Percentiles rank a stretch among this genome's conserved stretches.
phyloP scores from a whole-genome alignment of 108 stramenopile genomes.

The Seminavis robusta region DNA sequence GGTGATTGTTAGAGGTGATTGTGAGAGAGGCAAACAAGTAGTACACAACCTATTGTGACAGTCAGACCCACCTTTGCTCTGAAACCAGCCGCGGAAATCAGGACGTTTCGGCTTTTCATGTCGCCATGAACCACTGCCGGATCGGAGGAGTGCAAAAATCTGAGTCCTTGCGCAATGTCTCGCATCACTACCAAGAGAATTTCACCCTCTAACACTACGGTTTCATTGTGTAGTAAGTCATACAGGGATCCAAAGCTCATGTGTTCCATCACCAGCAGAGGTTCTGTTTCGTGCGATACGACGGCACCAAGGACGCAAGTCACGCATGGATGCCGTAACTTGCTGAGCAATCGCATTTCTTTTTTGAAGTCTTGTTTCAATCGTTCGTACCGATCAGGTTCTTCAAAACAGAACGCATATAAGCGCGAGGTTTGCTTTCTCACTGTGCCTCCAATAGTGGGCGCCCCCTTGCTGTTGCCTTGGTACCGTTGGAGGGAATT shows the following conservation, averaged over 20 bases:
- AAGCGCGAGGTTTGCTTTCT: too few relatives aligned
- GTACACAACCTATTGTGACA: conserved; percentile 45
- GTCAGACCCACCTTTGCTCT: too few relatives aligned
- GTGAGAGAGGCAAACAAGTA: too few relatives aligned
- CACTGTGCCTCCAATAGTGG: too few relatives aligned
- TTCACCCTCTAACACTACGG: conserved; percentile 42
- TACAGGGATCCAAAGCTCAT: conserved; percentile 55
- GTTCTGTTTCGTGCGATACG: conserved; percentile 22
- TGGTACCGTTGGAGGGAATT: too few relatives aligned
- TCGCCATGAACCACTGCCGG: conserved; percentile 53
- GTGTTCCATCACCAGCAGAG: conserved; percentile 56
- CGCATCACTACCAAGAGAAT: conserved; percentile 44
- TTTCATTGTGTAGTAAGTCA: conserved; percentile 55
- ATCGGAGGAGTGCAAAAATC: conserved; percentile 50
- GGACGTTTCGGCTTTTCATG: conserved; percentile 41
- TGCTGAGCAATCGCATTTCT: conserved; percentile 53
- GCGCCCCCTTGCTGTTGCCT: too few relatives aligned
- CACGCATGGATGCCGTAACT: conserved; percentile 62
- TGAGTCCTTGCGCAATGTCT: conserved; percentile 48
- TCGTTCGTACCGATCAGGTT: too few relatives aligned
- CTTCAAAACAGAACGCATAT: too few relatives aligned
- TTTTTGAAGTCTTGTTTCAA: conserved; percentile 43
- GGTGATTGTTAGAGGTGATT: too few relatives aligned
- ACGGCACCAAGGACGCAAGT: conserved; percentile 46
- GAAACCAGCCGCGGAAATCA: conserved; percentile 40